A percentile compares a stretch with the other conserved stretches of the same genome.
Evolutionary conservation across 345 rosid species (phyloP).

Genomic region (Firmiana major): DNA sequence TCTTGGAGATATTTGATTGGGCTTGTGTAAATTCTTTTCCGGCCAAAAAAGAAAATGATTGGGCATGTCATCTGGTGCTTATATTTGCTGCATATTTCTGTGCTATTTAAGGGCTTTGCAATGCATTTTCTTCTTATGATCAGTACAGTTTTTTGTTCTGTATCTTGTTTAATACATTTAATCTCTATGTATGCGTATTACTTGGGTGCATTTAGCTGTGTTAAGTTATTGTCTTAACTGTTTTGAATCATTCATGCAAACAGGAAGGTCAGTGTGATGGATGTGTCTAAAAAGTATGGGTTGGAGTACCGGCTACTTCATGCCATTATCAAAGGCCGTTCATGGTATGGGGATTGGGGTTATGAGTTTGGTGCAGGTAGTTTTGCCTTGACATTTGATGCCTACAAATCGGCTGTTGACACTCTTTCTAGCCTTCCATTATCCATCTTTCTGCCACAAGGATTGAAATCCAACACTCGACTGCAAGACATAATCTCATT

Average conservation of each 20-base stretch:
- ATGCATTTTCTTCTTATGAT: not conserved
- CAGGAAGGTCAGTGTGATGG: conserved; percentile 76
- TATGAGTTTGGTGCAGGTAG: conserved; percentile 69
- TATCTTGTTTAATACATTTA: not conserved
- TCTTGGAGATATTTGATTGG: not conserved
- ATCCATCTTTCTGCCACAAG: conserved; percentile 34
- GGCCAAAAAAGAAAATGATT: not conserved
- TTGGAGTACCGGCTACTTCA: conserved; percentile 61
- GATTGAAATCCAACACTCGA: conserved; percentile 30
- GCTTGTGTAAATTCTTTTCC: not conserved
- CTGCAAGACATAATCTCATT: conserved; percentile 36
- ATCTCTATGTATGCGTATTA: not conserved
- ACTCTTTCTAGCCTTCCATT: conserved; percentile 42
- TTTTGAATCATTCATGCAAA: conserved; percentile 11
- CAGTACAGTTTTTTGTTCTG: not conserved
- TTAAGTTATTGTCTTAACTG: not conserved
- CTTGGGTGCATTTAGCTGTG: not conserved
- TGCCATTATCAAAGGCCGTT: conserved; percentile 48
- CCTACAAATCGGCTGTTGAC: conserved; percentile 47
- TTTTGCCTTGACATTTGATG: conserved; percentile 47
- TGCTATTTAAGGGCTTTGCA: not conserved
- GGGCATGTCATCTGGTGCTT: not conserved
- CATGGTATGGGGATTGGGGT: conserved; percentile 82
- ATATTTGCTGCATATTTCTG: not conserved
- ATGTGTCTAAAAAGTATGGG: conserved; percentile 63